Evolutionary conservation across 2,329 filamentous ascomycete genomes (phyloP).

Genomic region (Beauveria brongniartii): DNA sequence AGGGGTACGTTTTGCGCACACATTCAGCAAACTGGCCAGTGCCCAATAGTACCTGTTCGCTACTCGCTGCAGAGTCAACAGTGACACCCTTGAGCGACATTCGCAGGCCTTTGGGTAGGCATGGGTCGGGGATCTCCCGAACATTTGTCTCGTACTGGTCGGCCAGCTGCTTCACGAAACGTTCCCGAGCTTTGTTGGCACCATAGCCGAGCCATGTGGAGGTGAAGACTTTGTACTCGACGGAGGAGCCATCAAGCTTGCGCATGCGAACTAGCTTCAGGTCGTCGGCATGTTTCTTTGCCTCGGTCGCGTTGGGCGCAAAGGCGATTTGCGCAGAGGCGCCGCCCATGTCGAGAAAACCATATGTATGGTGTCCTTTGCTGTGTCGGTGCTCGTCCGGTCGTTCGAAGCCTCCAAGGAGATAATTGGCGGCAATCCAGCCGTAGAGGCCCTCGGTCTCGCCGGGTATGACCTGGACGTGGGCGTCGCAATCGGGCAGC

Average conservation of each 20-base stretch:
- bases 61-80: conserved; percentile 28
- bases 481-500: conserved; percentile 79
- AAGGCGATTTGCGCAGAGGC: conserved; percentile 98
- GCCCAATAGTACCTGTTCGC: conserved; percentile 56
- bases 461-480: conserved; percentile 90
- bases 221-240: conserved; percentile 87
- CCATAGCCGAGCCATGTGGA: conserved; percentile 96
- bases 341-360: conserved; percentile 96
- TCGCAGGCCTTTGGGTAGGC: conserved; percentile 70
- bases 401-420: conserved; percentile 82
- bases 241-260: conserved; percentile 65
- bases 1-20: conserved; percentile 68
- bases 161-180: conserved; percentile 73
- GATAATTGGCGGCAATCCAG: conserved; percentile 95
- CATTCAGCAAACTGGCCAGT: conserved; percentile 86
- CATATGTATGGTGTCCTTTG: conserved; percentile 87
- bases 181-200: conserved; percentile 82
- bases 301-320: conserved; percentile 86
- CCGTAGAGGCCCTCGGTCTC: conserved; percentile 95
- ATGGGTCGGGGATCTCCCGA: conserved; percentile 78
- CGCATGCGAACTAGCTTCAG: conserved; percentile 79
- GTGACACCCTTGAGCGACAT: conserved; percentile 63
- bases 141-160: conserved; percentile 52
- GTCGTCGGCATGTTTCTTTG: conserved; percentile 81
- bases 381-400: conserved; percentile 70